Evolutionary conservation across 345 rosid species (phyloP), one percentile per base, ranked within the genome.

Genomic region (Acer yangbiense): DNA sequence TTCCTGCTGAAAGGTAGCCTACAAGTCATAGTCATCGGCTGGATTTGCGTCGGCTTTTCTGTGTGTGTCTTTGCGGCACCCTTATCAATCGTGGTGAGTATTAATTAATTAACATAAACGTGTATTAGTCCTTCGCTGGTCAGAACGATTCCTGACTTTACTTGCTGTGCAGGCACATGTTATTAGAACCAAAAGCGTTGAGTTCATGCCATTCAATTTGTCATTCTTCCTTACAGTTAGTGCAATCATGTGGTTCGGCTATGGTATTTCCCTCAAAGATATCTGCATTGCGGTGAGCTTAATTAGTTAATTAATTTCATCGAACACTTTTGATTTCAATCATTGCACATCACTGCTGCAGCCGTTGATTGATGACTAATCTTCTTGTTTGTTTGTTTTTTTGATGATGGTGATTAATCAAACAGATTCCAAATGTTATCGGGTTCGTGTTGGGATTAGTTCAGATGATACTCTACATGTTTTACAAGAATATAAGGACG

Each of bases 11-110:
- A 69, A 11, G 73, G 57, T 14, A 18, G 72, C 0, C 6, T 27
- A 3, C 90, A 86, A 11, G 71, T 84, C 18, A n/a, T 39, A 29
- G 87, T 90, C 57, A 85, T 94, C 7, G 98, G 98, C n/a, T 94
- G 99, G 98, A 78, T 94, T 71, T 92, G 97, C 41, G 97, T 90
- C 4, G 83, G 83, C 23, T 73, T 94, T 12, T 88, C 97, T 1
- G 90, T 93, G 3, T 68, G 84, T 23, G 98, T 96, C 14, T 96
- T 96, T 61, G 97, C 92, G 8, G 91, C 99, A 2, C 98, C 99
- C 3, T 84, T 94, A 25, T 90, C 76, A 88, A 86, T 91, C 65
- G 73, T 91, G 86, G 99, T 90, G 41, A 80, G 92, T 65, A 52
- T 54, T 23, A 46, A 43, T 18, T 50, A 46, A 10, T 46, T 50